Evolutionary conservation across 805 yeast species (phyloP), one percentile per base, ranked within the genome.

Genomic region (Saturnispora silvae): DNA sequence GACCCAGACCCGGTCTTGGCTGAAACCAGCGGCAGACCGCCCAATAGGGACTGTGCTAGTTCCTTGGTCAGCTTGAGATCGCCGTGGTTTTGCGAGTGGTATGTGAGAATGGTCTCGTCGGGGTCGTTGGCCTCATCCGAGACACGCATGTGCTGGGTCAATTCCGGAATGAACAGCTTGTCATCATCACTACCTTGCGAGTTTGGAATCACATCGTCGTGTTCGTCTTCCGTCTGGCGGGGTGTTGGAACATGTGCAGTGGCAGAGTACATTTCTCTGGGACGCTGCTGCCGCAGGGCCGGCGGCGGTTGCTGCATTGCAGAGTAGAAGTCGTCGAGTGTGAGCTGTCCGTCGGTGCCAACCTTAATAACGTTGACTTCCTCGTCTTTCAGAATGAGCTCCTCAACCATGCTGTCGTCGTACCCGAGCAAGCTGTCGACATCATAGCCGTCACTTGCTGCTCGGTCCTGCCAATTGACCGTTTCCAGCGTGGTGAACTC

Each of bases 311-410:
- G 9, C 5, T 7, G 20, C 17, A 7, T 7, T 7, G 32, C 17
- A 9, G 20, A 20, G 20, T 45, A 49, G 35, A 41, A 59, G 28
- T 56, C 62, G 34, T 59, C 62, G 3, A 57, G 35, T 6, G 56
- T 53, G 5, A 52, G 40, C 24, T 48, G 54, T 1, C 59, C 58
- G 35, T 53, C 47, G 13, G 46, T 45, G 4, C 54, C 45, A 5
- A 56, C 38, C 29, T 49, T 41, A 16, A 54, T 52, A 2, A 48
- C 48, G 26, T 51, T 51, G 17, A 57, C 47, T 17, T 52, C 55
- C 7, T 54, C 59, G 37, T 60, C 63, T 35, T 59, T 58, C 27
- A 47, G 41, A 5, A 63, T 50, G 48, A 60, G 25, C 36, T 54
- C 49, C 36, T 57, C 53, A 33, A 61, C 45, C 30, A 42, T 34